phyloP scores from a whole-genome alignment of 768 basidiomycete genomes.

The Boletus sensibilis region DNA sequence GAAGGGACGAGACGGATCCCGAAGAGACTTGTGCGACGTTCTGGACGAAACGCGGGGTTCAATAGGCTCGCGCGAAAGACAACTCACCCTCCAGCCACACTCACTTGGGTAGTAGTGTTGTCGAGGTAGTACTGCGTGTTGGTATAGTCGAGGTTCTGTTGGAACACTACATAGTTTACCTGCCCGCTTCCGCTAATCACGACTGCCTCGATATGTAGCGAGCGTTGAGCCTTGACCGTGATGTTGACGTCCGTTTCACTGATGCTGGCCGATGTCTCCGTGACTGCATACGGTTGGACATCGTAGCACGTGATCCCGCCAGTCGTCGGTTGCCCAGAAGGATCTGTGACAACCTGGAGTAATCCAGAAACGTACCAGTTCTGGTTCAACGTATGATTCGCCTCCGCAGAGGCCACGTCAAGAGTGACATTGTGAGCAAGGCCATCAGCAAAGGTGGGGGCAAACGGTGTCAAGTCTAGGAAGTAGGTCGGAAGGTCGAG shows the following conservation, averaged over 20 bases:
- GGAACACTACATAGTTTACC: constrained; percentile 52
- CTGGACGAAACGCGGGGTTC: constrained; percentile 28
- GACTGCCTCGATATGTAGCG: constrained; percentile 58
- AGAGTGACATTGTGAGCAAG: constrained; percentile 69
- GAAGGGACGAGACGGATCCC: constrained; percentile 48
- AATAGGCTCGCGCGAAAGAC: not conserved
- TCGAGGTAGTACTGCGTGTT: constrained; percentile 64
- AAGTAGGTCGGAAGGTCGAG: constrained; percentile 77
- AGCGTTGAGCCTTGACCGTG: constrained; percentile 58
- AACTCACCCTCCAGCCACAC: not conserved
- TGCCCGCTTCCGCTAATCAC: constrained; percentile 63
- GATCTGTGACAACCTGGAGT: constrained; percentile 67
- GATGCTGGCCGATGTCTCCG: constrained; percentile 46
- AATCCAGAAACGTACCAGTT: constrained; percentile 79
- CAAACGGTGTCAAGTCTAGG: constrained; percentile 75
- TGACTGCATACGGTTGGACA: constrained; percentile 54
- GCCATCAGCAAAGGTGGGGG: constrained; percentile 66
- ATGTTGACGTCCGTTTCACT: constrained; percentile 52
- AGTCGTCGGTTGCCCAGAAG: constrained; percentile 61
- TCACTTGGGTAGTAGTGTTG: constrained; percentile 42
- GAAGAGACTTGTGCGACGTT: constrained; percentile 49
- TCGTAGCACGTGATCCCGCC: constrained; percentile 63
- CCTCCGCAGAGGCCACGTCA: constrained; percentile 70
- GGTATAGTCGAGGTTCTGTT: constrained; percentile 58
- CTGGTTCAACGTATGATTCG: constrained; percentile 59